A percentile compares a stretch with the other conserved stretches of the same genome.
phyloP scores from a whole-genome alignment of 2,329 filamentous ascomycete genomes.

The Phoma sp. region DNA sequence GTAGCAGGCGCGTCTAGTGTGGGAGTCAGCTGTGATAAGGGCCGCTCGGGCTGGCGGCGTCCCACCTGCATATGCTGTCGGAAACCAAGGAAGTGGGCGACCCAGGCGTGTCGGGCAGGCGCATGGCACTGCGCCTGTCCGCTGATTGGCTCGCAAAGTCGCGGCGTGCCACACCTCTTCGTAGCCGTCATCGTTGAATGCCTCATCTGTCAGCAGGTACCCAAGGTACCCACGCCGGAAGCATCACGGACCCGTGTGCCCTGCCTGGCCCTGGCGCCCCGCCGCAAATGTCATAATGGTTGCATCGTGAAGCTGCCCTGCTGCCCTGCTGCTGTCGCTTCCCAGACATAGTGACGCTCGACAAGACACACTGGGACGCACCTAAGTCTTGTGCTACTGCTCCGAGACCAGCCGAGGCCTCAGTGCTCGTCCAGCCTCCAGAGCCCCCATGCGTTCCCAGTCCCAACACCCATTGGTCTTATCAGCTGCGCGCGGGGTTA shows the following conservation, averaged over 20 bases:
- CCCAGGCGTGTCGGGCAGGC: conserved; percentile 15
- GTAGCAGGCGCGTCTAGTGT: conserved; percentile 12
- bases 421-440: conserved; percentile 24
- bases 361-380: not conserved
- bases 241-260: conserved; percentile 3
- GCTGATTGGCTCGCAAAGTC: conserved; percentile 6
- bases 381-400: conserved; percentile 4
- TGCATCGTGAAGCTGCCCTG: conserved; percentile 10
- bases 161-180: conserved; percentile 8
- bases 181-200: conserved; percentile 14
- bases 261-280: conserved; percentile 7
- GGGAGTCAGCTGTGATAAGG: conserved; percentile 19
- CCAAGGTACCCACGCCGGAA: conserved; percentile 17
- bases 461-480: conserved; percentile 41
- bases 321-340: not conserved
- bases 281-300: conserved; percentile 16
- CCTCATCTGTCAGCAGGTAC: conserved; percentile 18
- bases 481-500: conserved; percentile 36
- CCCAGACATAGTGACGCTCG: conserved; percentile 1
- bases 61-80: conserved; percentile 10
- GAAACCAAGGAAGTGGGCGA: conserved; percentile 17
- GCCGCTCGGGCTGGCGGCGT: conserved; percentile 8
- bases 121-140: conserved; percentile 10
- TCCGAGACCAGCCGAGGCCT: conserved; percentile 41
- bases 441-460: conserved; percentile 32